Base-by-base conservation (phyloP, 2,329 filamentous ascomycete species). In the Neophaeococcomyces aloes region DNA sequence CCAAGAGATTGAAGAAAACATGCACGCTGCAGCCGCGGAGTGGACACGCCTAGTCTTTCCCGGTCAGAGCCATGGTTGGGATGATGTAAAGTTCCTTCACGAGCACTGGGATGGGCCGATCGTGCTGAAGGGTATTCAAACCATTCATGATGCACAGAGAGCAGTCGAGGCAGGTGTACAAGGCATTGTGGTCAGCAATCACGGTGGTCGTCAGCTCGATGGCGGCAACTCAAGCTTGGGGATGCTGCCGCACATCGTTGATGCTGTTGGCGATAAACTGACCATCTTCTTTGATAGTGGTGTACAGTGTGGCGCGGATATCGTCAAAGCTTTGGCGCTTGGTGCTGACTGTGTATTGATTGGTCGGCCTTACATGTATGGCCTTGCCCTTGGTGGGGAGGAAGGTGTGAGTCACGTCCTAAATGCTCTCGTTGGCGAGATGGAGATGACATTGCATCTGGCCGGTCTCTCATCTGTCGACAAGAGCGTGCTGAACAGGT, bases 61-160 rank as follows among this genome's bases (percentile, higher is more conserved):
- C 1, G 70, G 72, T 0, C 60, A 61, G 11, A 66, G 69, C 33
- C 75, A 76, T 51, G 65, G 66, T 0, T 84, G 80, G 81, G 71
- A 76, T 1, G 68, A 84, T 29, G 58, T 84, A 29, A 63, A 65
- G n/a, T 64, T 75, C 37, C 55, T 84, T 48, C 67, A 72, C 50
- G 63, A 72, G 52, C 58, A 78, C 46, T 83, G 79, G 76, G 67
- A 75, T 47, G 78, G 78, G 35, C 74, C 77, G 0, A 74, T 84
- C 36, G 69, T 75, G 47, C 63, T 76, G 23, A 79, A 80, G 56
- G 76, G 76, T 0, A 71, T 69, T 21, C 67, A 71, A 47, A 63
- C 59, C 1, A 60, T 67, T 0, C 61, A 56, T 2, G 71, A 74
- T 51, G 69, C 68, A 5, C 10, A 32, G 14, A 40, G 33, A 25